These are phyloP conservation scores for Rhodotorula babjevae DNA, from an alignment of 768 basidiomycete genomes.

Conservation along the genomic window DNA sequence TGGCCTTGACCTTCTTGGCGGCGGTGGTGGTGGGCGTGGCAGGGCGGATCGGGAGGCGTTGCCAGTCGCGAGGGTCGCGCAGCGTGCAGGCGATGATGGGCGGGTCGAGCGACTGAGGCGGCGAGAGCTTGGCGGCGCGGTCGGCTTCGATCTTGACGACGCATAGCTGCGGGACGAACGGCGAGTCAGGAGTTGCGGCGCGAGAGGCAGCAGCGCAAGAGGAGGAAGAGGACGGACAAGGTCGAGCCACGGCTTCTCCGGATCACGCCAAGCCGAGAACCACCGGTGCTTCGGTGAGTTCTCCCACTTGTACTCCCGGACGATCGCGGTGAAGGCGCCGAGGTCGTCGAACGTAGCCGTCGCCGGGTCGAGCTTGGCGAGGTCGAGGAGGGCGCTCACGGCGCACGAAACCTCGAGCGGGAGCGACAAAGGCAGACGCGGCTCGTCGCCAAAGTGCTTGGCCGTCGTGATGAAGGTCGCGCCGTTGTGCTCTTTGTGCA, in stretches of 20 bases:
- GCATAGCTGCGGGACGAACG: background rate
- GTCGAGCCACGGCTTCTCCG: background rate
- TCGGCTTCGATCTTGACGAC: background rate
- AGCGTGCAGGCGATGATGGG: background rate
- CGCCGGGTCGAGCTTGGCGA: background rate
- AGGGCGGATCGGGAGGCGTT: no score
- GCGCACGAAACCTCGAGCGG: conserved; percentile 2
- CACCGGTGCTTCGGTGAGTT: background rate
- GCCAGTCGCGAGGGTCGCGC: background rate
- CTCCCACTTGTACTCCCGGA: background rate
- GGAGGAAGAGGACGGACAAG: background rate
- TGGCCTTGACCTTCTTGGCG: no score
- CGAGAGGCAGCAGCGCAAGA: no score
- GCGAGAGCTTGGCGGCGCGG: background rate
- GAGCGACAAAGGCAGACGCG: background rate
- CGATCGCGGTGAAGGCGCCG: no score
- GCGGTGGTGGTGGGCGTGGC: no score
- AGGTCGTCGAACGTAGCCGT: background rate
- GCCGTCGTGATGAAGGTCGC: background rate
- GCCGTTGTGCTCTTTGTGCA: background rate
- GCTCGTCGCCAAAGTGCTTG: no score
- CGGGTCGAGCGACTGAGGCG: background rate
- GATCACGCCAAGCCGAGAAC: no score
- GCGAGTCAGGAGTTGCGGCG: background rate
- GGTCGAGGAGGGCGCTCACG: background rate